These are phyloP conservation scores for Hyaloscypha hepaticicola DNA, from an alignment of 495 filamentous ascomycete species.

Conservation along the genomic window DNA sequence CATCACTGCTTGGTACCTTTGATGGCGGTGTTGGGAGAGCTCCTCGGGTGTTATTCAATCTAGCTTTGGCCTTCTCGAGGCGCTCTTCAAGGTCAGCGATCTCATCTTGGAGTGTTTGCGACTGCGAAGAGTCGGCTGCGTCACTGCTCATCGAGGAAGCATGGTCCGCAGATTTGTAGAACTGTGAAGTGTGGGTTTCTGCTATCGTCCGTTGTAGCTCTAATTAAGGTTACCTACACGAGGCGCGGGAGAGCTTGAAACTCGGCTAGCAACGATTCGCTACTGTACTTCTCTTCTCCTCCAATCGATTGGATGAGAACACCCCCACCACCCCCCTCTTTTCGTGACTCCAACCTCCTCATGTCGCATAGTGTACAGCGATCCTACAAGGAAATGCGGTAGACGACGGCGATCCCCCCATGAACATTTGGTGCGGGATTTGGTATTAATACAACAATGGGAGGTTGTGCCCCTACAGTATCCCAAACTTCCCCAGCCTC, in stretches of 20 bases:
- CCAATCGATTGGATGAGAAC: background rate
- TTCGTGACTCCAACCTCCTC: background rate
- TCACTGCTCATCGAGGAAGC: slow-evolving; percentile 22
- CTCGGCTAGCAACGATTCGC: background rate
- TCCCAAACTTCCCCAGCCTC: background rate
- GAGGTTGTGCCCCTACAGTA: background rate
- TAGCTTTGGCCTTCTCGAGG: slow-evolving; percentile 42
- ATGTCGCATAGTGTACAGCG: background rate
- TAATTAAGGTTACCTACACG: background rate
- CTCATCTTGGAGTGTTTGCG: slow-evolving; percentile 46
- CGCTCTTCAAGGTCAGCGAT: slow-evolving; percentile 52
- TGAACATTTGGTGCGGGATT: background rate
- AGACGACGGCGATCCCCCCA: background rate
- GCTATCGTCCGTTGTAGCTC: background rate
- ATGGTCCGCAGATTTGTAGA: slow-evolving; percentile 6
- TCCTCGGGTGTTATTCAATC: slow-evolving; percentile 25
- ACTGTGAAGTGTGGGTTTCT: no score
- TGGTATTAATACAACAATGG: background rate
- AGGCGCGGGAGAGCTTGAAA: background rate
- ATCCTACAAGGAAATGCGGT: background rate
- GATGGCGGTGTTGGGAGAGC: slow-evolving; percentile 12
- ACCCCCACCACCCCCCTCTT: background rate
- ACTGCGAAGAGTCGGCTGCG: slow-evolving; percentile 19
- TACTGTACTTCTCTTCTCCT: background rate
- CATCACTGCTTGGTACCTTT: slow-evolving; percentile 18